A percentile compares a stretch with the other conserved stretches of the same genome.
Conservation (phyloP, 768 basidiomycete species). For the Crucibulum laeve region DNA sequence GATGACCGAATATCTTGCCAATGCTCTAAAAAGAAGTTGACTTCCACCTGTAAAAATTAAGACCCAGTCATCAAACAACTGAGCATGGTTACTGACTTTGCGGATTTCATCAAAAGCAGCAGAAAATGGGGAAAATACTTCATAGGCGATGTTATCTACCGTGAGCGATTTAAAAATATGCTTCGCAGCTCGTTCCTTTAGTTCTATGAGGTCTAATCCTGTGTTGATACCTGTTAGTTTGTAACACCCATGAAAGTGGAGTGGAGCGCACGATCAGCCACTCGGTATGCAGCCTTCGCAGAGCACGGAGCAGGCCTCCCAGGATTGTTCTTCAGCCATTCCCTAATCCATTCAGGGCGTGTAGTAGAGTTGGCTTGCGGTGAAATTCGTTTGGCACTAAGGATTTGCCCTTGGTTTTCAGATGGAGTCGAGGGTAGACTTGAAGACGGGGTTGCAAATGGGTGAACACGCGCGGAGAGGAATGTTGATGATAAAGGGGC, state of each 20-base stretch:
- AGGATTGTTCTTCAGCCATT: constrained; percentile 61
- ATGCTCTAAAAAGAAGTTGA: constrained; percentile 74
- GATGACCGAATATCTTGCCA: constrained; percentile 83
- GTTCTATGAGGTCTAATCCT: constrained; percentile 70
- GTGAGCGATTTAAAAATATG: constrained; percentile 76
- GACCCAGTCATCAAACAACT: constrained; percentile 25
- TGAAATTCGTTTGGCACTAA: constrained; percentile 12
- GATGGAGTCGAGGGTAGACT: constrained; percentile 20
- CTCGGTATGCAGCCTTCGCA: constrained; percentile 78
- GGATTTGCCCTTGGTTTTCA: constrained; percentile 22
- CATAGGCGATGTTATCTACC: constrained; percentile 77
- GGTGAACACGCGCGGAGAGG: constrained; percentile 19
- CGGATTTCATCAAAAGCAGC: constrained; percentile 78
- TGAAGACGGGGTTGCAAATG: constrained; percentile 19
- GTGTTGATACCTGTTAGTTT: background rate
- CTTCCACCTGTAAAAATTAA: constrained; percentile 45
- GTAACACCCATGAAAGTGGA: background rate
- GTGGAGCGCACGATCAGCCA: constrained; percentile 70
- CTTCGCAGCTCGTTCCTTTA: constrained; percentile 75
- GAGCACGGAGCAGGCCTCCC: constrained; percentile 68
- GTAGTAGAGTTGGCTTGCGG: constrained; percentile 20
- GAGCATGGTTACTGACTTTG: constrained; percentile 38
- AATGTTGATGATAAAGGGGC: constrained; percentile 80
- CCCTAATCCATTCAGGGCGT: constrained; percentile 65
- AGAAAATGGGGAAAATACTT: constrained; percentile 83